These are phyloP conservation scores for Puccinia hordei DNA, from an alignment of 1,284 basidiomycete genomes.

Conservation along the genomic window DNA sequence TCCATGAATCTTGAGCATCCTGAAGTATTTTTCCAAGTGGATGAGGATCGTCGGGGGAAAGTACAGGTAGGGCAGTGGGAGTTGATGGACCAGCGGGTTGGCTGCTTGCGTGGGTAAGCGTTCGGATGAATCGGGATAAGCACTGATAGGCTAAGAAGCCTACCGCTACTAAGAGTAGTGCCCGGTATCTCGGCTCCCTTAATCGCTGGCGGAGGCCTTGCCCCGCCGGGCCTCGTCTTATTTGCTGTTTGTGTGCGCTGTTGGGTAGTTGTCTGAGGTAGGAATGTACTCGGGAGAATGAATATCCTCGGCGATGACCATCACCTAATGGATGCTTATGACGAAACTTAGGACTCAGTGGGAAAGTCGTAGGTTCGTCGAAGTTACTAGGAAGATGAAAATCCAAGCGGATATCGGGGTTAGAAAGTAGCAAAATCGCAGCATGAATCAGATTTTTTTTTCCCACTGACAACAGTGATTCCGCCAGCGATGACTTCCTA, in stretches of 20 bases:
- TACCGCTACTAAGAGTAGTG: background rate
- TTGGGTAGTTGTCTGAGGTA: constrained; percentile 6
- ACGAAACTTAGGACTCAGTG: constrained; percentile 9
- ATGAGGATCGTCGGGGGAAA: constrained; percentile 20
- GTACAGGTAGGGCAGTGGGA: too few relatives aligned
- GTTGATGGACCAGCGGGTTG: background rate
- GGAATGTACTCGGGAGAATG: constrained; percentile 15
- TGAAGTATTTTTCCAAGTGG: constrained; percentile 29
- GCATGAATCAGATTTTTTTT: too few relatives aligned
- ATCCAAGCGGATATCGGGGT: background rate
- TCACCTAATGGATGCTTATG: background rate
- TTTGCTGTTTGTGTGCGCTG: background rate
- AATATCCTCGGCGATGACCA: background rate
- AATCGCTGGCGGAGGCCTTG: background rate
- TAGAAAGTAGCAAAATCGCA: too few relatives aligned
- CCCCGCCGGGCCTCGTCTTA: too few relatives aligned
- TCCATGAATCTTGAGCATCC: constrained; percentile 34
- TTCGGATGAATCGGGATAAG: background rate
- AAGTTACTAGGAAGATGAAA: background rate
- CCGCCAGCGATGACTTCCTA: constrained; percentile 26
- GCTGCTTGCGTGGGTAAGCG: too few relatives aligned
- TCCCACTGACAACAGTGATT: constrained; percentile 16
- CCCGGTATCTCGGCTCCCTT: background rate
- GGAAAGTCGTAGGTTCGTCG: constrained; percentile 1
- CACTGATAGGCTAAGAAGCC: background rate